Base-by-base conservation (phyloP, 768 basidiomycete species). In the Candolleomyces eurysporus region DNA sequence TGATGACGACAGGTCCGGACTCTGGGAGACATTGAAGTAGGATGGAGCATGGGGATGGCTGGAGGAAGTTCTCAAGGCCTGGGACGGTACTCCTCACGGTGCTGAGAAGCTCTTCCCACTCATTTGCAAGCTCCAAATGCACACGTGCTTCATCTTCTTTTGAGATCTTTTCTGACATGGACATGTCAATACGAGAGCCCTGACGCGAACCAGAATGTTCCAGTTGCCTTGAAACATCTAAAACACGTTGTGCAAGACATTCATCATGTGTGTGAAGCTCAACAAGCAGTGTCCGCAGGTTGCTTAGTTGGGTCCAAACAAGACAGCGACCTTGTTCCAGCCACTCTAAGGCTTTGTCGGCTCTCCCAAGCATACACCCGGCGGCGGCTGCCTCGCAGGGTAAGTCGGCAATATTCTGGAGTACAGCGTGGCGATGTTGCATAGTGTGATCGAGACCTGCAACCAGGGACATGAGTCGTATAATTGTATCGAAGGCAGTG, bases 291-390 rank as follows among this genome's bases (percentile, higher is more conserved):
- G 68, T 66, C 6, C 68, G 65, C 8, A 72, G 63, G 14, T 67
- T 60, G 19, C 64, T 63, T 0, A 71, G 56, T 45, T 73, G 74
- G 26, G 58, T 63, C 73, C 75, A 75, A 5, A 71, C 60, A 10
- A 73, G 58, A 19, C 68, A 67, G 3, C 72, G 67, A 1, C 73
- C 71, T 56, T 70, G 67, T 39, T 73, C 72, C 3, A 79, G 65
- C 68, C 76, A 69, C 62, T 77, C 74, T 32, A 78, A 65, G 14
- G 69, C 72, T 19, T 60, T 66, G 5, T 70, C 60, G 26, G 66
- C 55, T 8, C 71, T 60, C 11, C 56, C 53, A 3, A 56, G 19
- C 31, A 63, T 54, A 39, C 71, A 68, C 5, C 72, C 73, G 26
- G 67, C 66, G 8, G 68, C 65, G 70, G n/a, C 73, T 3, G 73